Evolutionary conservation across 495 filamentous ascomycete genomes (phyloP).

Genomic region (Penicillium silybi): DNA sequence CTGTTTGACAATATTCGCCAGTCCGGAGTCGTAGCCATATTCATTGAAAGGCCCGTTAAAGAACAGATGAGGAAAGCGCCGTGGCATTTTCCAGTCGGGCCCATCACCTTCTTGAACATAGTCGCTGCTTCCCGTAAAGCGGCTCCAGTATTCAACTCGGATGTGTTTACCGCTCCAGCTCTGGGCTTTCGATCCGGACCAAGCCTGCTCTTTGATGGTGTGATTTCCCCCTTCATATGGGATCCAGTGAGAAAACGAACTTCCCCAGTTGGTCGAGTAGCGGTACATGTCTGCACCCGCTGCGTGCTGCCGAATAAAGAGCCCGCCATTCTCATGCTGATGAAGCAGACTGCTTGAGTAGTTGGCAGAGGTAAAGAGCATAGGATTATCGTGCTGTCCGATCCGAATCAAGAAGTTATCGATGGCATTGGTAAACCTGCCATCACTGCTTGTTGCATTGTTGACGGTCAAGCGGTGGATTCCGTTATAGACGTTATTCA

Average conservation of each 20-base stretch:
- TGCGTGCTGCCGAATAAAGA: conserved; percentile 57
- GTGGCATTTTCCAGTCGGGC: conserved; percentile 35
- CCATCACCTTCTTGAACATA: conserved; percentile 61
- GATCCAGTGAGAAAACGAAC: conserved; percentile 56
- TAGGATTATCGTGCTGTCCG: conserved; percentile 54
- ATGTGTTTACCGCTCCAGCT: conserved; percentile 64
- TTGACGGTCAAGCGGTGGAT: conserved; percentile 60
- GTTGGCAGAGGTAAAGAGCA: conserved; percentile 56
- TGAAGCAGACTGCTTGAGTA: conserved; percentile 53
- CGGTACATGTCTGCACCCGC: conserved; percentile 62
- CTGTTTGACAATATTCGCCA: conserved; percentile 53
- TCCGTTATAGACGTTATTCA: conserved; percentile 60
- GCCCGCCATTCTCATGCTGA: conserved; percentile 30
- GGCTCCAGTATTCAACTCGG: conserved; percentile 65
- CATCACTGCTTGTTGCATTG: conserved; percentile 44
- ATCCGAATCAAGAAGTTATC: conserved; percentile 57
- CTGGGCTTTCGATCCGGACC: conserved; percentile 61
- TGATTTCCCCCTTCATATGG: conserved; percentile 50
- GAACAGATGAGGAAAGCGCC: conserved; percentile 63
- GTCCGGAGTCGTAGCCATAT: conserved; percentile 64
- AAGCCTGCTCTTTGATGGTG: conserved; percentile 43
- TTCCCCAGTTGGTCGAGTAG: conserved; percentile 61
- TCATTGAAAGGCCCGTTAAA: conserved; percentile 64
- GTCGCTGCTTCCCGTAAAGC: conserved; percentile 58
- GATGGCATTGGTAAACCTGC: conserved; percentile 38